Evolutionary conservation across 768 basidiomycete species (phyloP).

Genomic region (Mycena belliarum): DNA sequence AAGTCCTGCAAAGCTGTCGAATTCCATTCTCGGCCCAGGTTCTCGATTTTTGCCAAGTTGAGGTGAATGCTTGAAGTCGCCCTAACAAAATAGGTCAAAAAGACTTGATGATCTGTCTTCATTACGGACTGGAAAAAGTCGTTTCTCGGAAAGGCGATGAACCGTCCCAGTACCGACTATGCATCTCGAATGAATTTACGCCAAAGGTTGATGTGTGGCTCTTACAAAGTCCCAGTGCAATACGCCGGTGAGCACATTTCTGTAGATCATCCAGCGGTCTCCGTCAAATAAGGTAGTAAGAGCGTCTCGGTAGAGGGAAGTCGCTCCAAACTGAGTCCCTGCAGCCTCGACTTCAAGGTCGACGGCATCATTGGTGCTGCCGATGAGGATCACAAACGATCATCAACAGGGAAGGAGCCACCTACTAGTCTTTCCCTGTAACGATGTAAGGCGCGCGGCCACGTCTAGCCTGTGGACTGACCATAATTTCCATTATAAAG

Average conservation of each 20-base stretch:
- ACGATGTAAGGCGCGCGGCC: neutral
- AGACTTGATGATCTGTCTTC: neutral
- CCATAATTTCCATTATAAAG: conserved; percentile 76
- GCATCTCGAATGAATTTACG: conserved; percentile 1
- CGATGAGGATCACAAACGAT: neutral
- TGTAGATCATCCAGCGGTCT: conserved; percentile 70
- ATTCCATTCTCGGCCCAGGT: conserved; percentile 54
- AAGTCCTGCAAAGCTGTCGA: conserved; percentile 43
- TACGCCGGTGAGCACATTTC: conserved; percentile 54
- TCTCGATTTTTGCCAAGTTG: conserved; percentile 51
- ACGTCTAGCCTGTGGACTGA: no score
- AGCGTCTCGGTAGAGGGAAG: conserved; percentile 41
- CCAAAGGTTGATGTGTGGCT: conserved; percentile 5
- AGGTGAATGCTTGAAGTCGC: conserved; percentile 58
- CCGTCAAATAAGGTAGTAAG: conserved; percentile 60
- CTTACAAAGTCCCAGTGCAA: conserved; percentile 76
- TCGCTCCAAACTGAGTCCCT: conserved; percentile 58
- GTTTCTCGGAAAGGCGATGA: conserved; percentile 65
- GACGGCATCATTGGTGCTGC: conserved; percentile 63
- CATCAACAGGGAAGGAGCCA: neutral
- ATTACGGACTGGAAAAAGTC: conserved; percentile 41
- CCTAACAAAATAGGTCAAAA: conserved; percentile 31
- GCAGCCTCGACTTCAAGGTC: conserved; percentile 61
- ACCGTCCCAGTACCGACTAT: conserved; percentile 64
- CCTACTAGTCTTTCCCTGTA: conserved; percentile 48